Conservation (phyloP, 2,329 filamentous ascomycete genomes). For the Neophaeococcomyces mojaviensis region DNA sequence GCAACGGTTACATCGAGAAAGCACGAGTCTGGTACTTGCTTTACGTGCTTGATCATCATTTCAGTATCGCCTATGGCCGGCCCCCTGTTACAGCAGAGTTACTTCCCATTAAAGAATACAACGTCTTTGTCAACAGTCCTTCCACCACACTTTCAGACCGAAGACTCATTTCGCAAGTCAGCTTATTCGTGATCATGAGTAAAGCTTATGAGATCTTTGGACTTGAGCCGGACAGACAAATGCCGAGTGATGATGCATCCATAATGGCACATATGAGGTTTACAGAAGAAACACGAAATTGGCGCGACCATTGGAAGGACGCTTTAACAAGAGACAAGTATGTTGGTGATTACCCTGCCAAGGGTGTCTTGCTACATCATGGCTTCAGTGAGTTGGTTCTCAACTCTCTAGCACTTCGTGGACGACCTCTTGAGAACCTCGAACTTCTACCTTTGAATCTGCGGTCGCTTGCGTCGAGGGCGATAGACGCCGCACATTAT, state of each 20-base stretch:
- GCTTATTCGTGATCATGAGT: slow-evolving; percentile 52
- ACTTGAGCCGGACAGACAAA: slow-evolving; percentile 33
- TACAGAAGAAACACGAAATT: slow-evolving; percentile 45
- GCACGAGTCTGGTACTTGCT: slow-evolving; percentile 56
- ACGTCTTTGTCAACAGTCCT: slow-evolving; percentile 47
- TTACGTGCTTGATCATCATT: slow-evolving; percentile 60
- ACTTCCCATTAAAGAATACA: slow-evolving; percentile 49
- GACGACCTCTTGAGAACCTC: slow-evolving; percentile 37
- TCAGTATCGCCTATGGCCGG: slow-evolving; percentile 55
- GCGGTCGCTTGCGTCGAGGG: slow-evolving; percentile 32
- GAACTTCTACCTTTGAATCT: slow-evolving; percentile 17
- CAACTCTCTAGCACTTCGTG: slow-evolving; percentile 37
- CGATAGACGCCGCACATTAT: slow-evolving; percentile 41
- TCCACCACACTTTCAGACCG: slow-evolving; percentile 49
- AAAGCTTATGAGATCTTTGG: slow-evolving; percentile 51
- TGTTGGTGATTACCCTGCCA: slow-evolving; percentile 22
- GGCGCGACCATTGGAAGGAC: slow-evolving; percentile 43
- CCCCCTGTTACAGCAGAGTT: slow-evolving; percentile 54
- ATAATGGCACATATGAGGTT: slow-evolving; percentile 41
- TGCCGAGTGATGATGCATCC: slow-evolving; percentile 20
- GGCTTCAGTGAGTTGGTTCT: slow-evolving; percentile 49
- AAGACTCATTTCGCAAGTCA: slow-evolving; percentile 51
- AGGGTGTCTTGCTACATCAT: slow-evolving; percentile 43
- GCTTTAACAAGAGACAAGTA: slow-evolving; percentile 18
- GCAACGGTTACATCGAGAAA: slow-evolving; percentile 37